A percentile compares a stretch with the other conserved stretches of the same genome.
Evolutionary conservation across 2,329 filamentous ascomycete genomes (phyloP).

Genomic region (Orbilia oligospora): DNA sequence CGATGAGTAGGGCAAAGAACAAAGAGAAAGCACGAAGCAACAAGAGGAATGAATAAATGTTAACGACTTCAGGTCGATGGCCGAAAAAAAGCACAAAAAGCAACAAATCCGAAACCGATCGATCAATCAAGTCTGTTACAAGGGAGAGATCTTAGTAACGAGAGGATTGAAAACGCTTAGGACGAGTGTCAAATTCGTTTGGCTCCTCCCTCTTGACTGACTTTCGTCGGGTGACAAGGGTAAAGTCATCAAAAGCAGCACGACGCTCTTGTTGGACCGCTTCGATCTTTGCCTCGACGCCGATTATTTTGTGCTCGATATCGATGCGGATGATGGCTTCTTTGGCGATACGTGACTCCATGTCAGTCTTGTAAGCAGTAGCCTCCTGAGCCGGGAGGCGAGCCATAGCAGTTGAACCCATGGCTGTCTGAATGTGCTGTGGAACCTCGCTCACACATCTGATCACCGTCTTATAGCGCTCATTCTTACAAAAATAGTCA

Average conservation of each 20-base stretch:
- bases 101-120: neutral
- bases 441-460: slow-evolving; percentile 32
- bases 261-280: neutral
- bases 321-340: neutral
- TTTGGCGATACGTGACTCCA: slow-evolving; percentile 22
- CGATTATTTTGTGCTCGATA: slow-evolving; percentile 17
- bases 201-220: neutral
- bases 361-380: neutral
- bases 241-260: slow-evolving; percentile 15
- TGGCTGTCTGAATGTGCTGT: slow-evolving; percentile 12
- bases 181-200: slow-evolving; percentile 33
- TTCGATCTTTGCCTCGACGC: slow-evolving; percentile 23
- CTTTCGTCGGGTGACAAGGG: neutral
- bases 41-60: no score
- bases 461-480: no score
- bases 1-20: neutral
- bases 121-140: neutral
- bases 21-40: no score
- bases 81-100: neutral
- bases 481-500: no score
- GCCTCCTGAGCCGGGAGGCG: neutral
- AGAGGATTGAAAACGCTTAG: slow-evolving; percentile 31
- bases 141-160: neutral
- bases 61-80: no score
- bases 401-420: neutral